Evolutionary conservation across 495 filamentous ascomycete species (phyloP), one percentile per base, ranked within the genome.

Genomic region (Aspergillus coremiiformis): DNA sequence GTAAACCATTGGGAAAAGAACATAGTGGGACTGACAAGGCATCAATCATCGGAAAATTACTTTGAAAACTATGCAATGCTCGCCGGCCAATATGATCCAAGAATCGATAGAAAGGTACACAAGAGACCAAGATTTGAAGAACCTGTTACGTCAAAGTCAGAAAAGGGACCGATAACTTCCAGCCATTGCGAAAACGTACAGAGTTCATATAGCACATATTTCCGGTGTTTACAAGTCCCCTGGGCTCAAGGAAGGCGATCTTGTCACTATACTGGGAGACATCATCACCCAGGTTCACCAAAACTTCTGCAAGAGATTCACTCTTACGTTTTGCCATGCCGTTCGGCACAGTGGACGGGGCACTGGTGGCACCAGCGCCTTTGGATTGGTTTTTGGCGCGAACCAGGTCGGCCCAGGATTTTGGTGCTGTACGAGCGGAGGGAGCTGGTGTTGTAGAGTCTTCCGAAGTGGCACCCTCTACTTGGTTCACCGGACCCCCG

Each of bases 191-290:
- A 9, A 21, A 26, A 69, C 89, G 73, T 78, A 97, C 93, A 41
- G 93, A 95, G 74, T 97, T 98, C 94, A 98, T 97, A 74, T 96
- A 98, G 71, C 93, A 98, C 90, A 97, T 93, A 63, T 98, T 98
- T 7, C 93, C 93, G 39, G 91, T 94, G 68, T 98, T 98, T 41
- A 96, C 84, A 59, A 98, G 79, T 4, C 93, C 93, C 44, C 94
- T 78, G n/a, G 93, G 93, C 66, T 97, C 89, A 5, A 98, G 76
- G 63, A 96, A 96, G 10, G 83, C 69, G 45, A 92, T 72, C 58
- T 87, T 90, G 5, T 80, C 76, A 15, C 65, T 72, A 48, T 76
- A 78, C 35, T 76, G 73, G 35, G 73, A 72, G 23, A 75, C 75
- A 32, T 84, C 72, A 11, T 82, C 80, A 45, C 77, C 79, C 60